These are phyloP conservation scores for Diplodia scrobiculata DNA, from an alignment of 2,329 filamentous ascomycete species.

Conservation along the genomic window DNA sequence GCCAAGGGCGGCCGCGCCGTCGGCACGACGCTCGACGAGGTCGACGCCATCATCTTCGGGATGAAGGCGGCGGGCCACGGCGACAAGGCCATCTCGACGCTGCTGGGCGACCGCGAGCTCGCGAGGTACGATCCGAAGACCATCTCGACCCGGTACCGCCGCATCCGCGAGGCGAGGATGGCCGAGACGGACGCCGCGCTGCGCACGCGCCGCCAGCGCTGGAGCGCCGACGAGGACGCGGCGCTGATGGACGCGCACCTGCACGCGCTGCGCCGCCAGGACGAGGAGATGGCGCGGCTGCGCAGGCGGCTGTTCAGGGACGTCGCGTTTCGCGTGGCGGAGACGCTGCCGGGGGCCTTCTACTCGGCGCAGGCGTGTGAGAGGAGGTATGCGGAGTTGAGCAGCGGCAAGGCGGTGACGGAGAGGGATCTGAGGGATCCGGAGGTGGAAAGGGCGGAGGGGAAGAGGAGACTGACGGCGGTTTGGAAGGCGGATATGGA, in stretches of 20 bases:
- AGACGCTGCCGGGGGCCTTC: background rate
- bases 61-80: constrained; percentile 49
- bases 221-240: constrained; percentile 54
- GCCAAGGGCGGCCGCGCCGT: constrained; percentile 19
- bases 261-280: constrained; percentile 46
- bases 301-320: background rate
- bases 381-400: background rate
- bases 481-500: background rate
- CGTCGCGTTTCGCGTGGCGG: background rate
- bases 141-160: constrained; percentile 52
- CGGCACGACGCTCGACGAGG: constrained; percentile 45
- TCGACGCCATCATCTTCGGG: constrained; percentile 51
- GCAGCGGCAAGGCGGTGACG: background rate
- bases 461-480: background rate
- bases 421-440: background rate
- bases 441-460: background rate
- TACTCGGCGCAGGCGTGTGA: constrained; percentile 12
- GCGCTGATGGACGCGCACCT: constrained; percentile 47
- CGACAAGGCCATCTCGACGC: constrained; percentile 50
- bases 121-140: constrained; percentile 52
- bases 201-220: constrained; percentile 52
- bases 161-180: constrained; percentile 49
- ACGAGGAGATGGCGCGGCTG: background rate
- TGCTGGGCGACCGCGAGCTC: constrained; percentile 48
- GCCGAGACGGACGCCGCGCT: constrained; percentile 51